Evolutionary conservation across 2,329 filamentous ascomycete genomes (phyloP), one percentile per base, ranked within the genome.

Genomic region (Calonectria montana): DNA sequence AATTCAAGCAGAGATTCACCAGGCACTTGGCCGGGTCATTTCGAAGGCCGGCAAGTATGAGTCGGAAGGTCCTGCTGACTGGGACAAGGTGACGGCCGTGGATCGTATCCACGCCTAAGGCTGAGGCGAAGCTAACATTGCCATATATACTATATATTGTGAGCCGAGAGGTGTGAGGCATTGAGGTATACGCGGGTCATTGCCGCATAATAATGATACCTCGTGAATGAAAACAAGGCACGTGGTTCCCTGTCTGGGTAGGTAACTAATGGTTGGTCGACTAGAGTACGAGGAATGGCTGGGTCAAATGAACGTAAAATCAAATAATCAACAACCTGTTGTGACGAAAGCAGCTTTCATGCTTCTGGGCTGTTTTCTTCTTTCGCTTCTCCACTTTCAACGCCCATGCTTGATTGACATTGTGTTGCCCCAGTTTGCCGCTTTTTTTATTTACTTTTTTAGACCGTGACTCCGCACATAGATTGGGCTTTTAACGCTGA

Each of bases 1-100:
- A 0, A 97, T 98, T 81, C 97, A 99, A 85, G 94, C 92, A 2
- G 97, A 99, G 84, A 88, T 98, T 8, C 95, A 98, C 82, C 89
- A 87, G 65, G 94, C 93, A 0, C 86, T 99, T 27, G 97, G 94
- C 1, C 94, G 94, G 4, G 94, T 96, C n/a, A 86, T 98, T 74
- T 94, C 94, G 62, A 94, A 93, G 83, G 90, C 87, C 31, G 94
- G 91, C 72, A 84, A 89, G 67, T 98, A 95, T 81, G 95, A 97
- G 79, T 87, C 88, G 0, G 84, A 85, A 2, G 91, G 91, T 0
- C 90, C 90, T 3, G 74, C 76, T 10, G 82, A 85, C 61, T 91
- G 88, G 88, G 86, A 90, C 63, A 83, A 81, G 69, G 82, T 80
- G 48, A 81, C 78, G 9, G 57, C 83, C 55, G 75, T 76, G 16